A percentile compares a stretch with the other conserved stretches of the same genome.
These are phyloP conservation scores for Epichloe brachyelytri DNA, from an alignment of 2,329 filamentous ascomycete species.

Conservation along the genomic window DNA sequence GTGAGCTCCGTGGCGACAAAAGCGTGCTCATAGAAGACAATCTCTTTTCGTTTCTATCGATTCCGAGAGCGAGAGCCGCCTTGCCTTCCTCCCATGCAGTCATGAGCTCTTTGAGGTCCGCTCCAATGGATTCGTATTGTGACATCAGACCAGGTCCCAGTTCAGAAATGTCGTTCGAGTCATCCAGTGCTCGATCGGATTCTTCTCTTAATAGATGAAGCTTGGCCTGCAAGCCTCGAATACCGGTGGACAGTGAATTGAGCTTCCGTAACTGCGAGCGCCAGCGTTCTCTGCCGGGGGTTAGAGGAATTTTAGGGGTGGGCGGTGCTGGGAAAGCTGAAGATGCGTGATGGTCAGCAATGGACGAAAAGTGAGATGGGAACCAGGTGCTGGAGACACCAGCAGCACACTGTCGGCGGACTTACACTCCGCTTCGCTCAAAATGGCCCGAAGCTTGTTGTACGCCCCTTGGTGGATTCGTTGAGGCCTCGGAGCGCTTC, in stretches of 20 bases:
- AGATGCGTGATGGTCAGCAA: conserved; percentile 1
- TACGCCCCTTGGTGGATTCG: conserved; percentile 47
- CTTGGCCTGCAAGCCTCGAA: conserved; percentile 86
- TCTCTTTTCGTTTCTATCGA: conserved; percentile 67
- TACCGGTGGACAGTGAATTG: conserved; percentile 76
- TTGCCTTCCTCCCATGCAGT: conserved; percentile 82
- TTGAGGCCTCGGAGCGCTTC: conserved; percentile 61
- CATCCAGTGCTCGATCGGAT: conserved; percentile 66
- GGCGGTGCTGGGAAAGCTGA: conserved; percentile 40
- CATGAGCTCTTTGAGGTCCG: conserved; percentile 68
- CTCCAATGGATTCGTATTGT: conserved; percentile 90
- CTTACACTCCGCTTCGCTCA: conserved; percentile 71
- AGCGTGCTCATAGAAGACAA: conserved; percentile 48
- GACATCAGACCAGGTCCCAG: conserved; percentile 66
- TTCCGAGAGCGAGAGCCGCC: conserved; percentile 65
- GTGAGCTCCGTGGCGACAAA: conserved; percentile 46
- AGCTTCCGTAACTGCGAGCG: conserved; percentile 80
- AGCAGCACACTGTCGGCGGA: conserved; percentile 6
- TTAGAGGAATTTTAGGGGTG: conserved; percentile 46
- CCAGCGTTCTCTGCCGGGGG: conserved; percentile 70
- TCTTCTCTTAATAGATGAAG: conserved; percentile 86
- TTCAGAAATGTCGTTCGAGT: conserved; percentile 58
- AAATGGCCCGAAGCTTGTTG: conserved; percentile 51
- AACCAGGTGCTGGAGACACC: neutral
- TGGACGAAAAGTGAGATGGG: neutral